Evolutionary conservation across 192 early-diverging fungal species (phyloP).

Genomic region (Glomus cerebriforme): DNA sequence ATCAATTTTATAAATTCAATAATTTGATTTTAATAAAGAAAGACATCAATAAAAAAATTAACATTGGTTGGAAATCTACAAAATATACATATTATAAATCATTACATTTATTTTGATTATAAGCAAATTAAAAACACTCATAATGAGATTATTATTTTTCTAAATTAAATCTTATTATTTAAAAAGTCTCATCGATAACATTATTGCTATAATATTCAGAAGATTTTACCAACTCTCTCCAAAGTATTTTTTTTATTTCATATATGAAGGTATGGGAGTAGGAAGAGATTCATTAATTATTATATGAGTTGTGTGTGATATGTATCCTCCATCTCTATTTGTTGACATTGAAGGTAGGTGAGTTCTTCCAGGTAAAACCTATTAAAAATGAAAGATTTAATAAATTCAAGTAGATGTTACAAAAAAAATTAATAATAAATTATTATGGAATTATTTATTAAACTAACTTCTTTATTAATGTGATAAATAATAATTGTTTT

Average conservation of each 20-base stretch:
- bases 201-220: neutral
- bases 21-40: no score
- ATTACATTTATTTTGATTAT: no score
- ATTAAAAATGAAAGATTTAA: neutral
- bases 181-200: neutral
- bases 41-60: no score
- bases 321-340: conserved; percentile 68
- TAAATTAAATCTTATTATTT: neutral
- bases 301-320: conserved; percentile 65
- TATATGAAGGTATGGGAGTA: conserved; percentile 12
- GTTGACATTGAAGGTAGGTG: conserved; percentile 82
- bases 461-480: conserved; percentile 56
- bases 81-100: no score
- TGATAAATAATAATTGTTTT: conserved; percentile 85
- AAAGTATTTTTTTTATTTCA: neutral
- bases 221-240: neutral
- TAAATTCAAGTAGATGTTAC: conserved; percentile 4
- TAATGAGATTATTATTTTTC: no score
- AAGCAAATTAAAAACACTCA: no score
- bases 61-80: no score
- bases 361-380: conserved; percentile 74
- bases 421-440: neutral
- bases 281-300: conserved; percentile 33
- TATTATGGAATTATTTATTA: no score
- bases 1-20: no score